Base-by-base conservation (phyloP, 208 protist species). In the Crithidia mellificae region DNA sequence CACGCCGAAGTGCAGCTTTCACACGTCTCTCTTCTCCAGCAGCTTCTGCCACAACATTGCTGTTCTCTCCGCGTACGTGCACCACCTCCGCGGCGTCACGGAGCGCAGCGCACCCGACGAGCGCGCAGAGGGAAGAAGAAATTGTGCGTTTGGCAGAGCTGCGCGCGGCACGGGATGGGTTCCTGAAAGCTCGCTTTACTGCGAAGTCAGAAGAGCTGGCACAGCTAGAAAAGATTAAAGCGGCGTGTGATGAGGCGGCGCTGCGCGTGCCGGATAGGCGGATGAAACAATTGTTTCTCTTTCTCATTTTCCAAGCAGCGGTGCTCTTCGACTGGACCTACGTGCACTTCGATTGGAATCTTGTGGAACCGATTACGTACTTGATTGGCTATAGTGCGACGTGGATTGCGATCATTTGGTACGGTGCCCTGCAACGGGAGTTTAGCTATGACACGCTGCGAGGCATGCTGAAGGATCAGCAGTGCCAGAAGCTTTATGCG, bases 361-460 rank as follows among this genome's bases (percentile, higher is more conserved):
- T 93, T n/a, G 83, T 90, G 52, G 91, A 96, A 80, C 91, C 91
- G 30, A 93, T 96, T 52, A 94, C 91, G 32, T 96, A 94, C 62
- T 54, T 96, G 38, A 34, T 92, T 24, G 82, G 85, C 11, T 91
- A 91, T 74, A 77, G 74, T 51, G 80, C 50, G n/a, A 84, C 84
- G 38, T 96, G 91, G 87, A 51, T 92, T 25, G 74, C 66, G 12
- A 70, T 94, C 36, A 70, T 76, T 34, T 92, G 82, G 74, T 93
- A 92, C 50, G 74, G 77, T 20, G 72, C 64, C 27, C 80, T 79
- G 63, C 81, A 81, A 56, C 56, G 63, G 0, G 87, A 95, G 54
- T 79, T 87, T 30, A 68, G 63, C 39, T 91, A 78, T 51, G 79
- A 83, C 19, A 53, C 57, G 20, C 65, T 81, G 25, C 78, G 67